Base-by-base conservation (phyloP, 2,329 filamentous ascomycete species). In the Pezicula rhizophila region DNA sequence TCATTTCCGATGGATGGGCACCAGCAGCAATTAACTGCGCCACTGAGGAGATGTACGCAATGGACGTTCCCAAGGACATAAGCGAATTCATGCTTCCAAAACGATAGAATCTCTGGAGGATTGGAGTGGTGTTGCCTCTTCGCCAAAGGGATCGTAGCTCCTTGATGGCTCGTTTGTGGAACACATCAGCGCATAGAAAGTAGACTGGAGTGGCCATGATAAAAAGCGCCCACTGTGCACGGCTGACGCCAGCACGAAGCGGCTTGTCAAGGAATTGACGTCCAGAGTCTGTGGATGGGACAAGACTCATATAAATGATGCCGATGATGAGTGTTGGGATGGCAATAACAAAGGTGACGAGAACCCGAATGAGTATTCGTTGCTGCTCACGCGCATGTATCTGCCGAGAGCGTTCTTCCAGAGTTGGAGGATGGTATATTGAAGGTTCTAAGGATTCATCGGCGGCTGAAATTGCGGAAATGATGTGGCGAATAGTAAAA, bases 71-170 rank as follows among this genome's bases (percentile, higher is more conserved):
- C 2, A 95, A 76, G 7, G 87, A 93, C 68, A 96, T 91, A 51
- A 96, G 77, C 71, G 95, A 85, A 63, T 95, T 95, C 91, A 96
- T 96, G 70, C 90, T 96, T 8, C 91, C 91, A 61, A 96, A 96
- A n/a, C 87, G 83, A 65, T 90, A 89, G 61, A 96, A 91, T 12
- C 91, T 77, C 57, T 85, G 79, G 14, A 87, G 59, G 4, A 95
- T 64, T 0, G 89, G 87, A 1, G 84, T 84, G 34, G 77, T 80
- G 63, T 89, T 95, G 25, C 82, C 79, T 2, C 72, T 81, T 18
- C 85, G 78, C 91, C 91, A 96, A 54, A 96, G 73, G 0, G 82
- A 76, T 52, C 75, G 75, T 11, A 96, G 70, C 60, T 96, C 91
- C 64, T 90, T 93, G 56, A 90, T 64, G 0, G 89, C 87, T 37